Evolutionary conservation across 1,284 basidiomycete genomes (phyloP).

Genomic region (Boletus semigastroideus): DNA sequence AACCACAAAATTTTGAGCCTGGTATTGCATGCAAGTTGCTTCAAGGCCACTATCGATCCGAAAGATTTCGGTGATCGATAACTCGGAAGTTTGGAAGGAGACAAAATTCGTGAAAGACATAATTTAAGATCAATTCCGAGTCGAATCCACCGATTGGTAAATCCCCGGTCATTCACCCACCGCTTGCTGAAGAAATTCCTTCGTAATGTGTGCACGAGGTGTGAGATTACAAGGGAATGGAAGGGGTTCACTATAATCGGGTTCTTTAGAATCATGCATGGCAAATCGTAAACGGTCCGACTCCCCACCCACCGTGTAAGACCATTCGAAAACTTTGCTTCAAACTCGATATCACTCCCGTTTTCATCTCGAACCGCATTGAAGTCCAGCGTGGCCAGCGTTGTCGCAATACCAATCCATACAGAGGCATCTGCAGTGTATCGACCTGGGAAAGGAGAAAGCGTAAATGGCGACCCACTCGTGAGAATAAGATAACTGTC

Average conservation of each 20-base stretch:
- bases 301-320: neutral
- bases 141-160: too few relatives aligned
- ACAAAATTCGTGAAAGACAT: too few relatives aligned
- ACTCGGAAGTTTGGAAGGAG: too few relatives aligned
- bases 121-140: too few relatives aligned
- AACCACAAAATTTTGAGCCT: too few relatives aligned
- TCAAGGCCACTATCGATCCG: too few relatives aligned
- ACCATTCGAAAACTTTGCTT: neutral
- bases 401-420: neutral
- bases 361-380: neutral
- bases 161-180: too few relatives aligned
- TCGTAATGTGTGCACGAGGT: neutral
- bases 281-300: neutral
- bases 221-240: neutral
- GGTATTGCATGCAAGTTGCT: too few relatives aligned
- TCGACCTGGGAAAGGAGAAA: neutral
- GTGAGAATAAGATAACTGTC: neutral
- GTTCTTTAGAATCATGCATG: neutral
- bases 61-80: too few relatives aligned
- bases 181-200: neutral
- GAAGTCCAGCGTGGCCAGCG: neutral
- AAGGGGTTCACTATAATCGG: neutral
- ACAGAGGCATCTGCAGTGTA: neutral
- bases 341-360: neutral
- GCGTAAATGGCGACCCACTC: neutral